Percentiles rank a stretch among this genome's conserved stretches.
phyloP scores from a whole-genome alignment of 2,329 filamentous ascomycete genomes.

The Beauveria medogensis region DNA sequence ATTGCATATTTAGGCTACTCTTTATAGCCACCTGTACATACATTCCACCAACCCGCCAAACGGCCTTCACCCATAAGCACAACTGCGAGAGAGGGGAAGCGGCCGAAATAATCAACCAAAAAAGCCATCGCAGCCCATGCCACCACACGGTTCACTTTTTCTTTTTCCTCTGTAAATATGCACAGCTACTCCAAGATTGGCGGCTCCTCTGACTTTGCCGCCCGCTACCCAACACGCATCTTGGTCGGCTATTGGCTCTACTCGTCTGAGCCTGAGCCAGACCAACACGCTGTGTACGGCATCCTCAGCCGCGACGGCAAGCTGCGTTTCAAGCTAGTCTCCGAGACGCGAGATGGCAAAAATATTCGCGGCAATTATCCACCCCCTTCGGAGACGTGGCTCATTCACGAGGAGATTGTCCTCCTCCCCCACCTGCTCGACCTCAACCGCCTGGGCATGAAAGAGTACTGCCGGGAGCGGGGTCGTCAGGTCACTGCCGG shows the following conservation, averaged over 20 bases:
- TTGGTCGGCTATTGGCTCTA: slow-evolving; percentile 12
- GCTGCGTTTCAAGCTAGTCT: slow-evolving; percentile 10
- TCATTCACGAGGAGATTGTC: slow-evolving; percentile 7
- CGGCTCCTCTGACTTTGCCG: slow-evolving; percentile 9
- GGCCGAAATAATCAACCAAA: not conserved
- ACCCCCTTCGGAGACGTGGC: slow-evolving; percentile 5
- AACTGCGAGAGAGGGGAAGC: not conserved
- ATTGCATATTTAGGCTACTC: not conserved
- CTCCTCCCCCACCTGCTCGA: not conserved
- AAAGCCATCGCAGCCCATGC: not conserved
- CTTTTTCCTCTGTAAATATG: slow-evolving; percentile 2
- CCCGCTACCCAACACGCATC: slow-evolving; percentile 11
- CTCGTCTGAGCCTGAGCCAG: slow-evolving; percentile 7
- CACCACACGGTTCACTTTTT: not conserved
- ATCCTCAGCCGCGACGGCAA: slow-evolving; percentile 11
- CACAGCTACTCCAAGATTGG: slow-evolving; percentile 10
- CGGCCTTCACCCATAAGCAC: not conserved
- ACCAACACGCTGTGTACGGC: slow-evolving; percentile 12
- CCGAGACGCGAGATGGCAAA: slow-evolving; percentile 7
- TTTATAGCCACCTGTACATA: not conserved
- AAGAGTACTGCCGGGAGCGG: slow-evolving; percentile 11
- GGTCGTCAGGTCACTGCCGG: not conserved
- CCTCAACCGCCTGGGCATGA: slow-evolving; percentile 11
- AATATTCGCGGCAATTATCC: slow-evolving; percentile 3
- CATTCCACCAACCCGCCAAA: not conserved